A percentile compares a stretch with the other conserved stretches of the same genome.
Conservation (phyloP, 2,329 filamentous ascomycete genomes). For the Verticillium tricorpus region DNA sequence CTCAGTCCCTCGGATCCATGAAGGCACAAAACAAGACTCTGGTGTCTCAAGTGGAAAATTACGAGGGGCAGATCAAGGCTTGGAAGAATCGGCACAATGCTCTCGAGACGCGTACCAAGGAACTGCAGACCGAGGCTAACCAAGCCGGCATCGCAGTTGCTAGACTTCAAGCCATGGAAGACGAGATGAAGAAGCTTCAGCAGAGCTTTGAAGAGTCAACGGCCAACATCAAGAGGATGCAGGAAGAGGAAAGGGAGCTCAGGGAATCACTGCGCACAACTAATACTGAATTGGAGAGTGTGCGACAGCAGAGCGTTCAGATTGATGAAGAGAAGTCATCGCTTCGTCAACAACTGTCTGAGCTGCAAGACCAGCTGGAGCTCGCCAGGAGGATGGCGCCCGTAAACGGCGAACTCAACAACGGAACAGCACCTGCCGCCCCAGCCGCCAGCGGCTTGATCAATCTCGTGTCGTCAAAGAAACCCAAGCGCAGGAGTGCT, state of each 20-base stretch:
- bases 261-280: constrained; percentile 77
- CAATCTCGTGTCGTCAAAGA: constrained; percentile 95
- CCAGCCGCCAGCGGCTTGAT: constrained; percentile 72
- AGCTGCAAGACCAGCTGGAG: constrained; percentile 90
- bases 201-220: constrained; percentile 85
- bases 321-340: constrained; percentile 82
- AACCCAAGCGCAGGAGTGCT: constrained; percentile 89
- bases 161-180: constrained; percentile 84
- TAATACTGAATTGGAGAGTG: constrained; percentile 74
- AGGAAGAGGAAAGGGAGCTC: constrained; percentile 86
- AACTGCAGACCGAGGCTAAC: constrained; percentile 93
- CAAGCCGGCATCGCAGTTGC: constrained; percentile 95
- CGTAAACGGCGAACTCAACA: constrained; percentile 57
- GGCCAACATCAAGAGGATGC: constrained; percentile 85
- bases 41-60: constrained; percentile 84
- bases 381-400: constrained; percentile 74
- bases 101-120: constrained; percentile 84
- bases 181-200: constrained; percentile 91
- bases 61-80: constrained; percentile 92
- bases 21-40: constrained; percentile 93
- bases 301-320: constrained; percentile 68
- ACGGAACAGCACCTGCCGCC: constrained; percentile 35
- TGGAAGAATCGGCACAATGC: constrained; percentile 92
- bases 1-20: constrained; percentile 85
- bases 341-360: constrained; percentile 80